Base-by-base conservation (phyloP, 2,329 filamentous ascomycete species). In the Penicillium sp. region DNA sequence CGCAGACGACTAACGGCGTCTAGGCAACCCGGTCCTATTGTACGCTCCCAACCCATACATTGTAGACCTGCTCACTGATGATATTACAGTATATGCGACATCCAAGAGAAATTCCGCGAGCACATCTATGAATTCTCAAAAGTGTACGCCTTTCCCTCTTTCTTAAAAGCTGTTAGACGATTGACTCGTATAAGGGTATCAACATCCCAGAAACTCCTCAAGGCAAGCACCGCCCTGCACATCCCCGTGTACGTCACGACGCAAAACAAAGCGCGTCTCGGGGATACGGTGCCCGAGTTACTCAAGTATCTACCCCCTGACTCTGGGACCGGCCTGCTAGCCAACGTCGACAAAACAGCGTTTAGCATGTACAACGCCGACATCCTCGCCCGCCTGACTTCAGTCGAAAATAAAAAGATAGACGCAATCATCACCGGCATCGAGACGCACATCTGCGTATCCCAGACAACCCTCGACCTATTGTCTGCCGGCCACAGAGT, bases 361-460 rank as follows among this genome's bases (percentile, higher is more conserved):
- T 97, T 97, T 79, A 90, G 86, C 68, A 97, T 97, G 92, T 81
- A 85, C 70, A 84, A 88, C 1, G 88, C 90, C 0, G 79, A 86
- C 40, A 77, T 96, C 45, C 75, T 79, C 24, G 64, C 74, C 6
- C 58, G 38, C 62, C 42, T 46, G 8, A 30, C 28, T 9, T 14
- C 30, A 35, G 16, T 12, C 9, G 35, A 43, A 16, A 42, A 45
- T 1, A 11, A 21, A n/a, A 38, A 42, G 9, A 75, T 83, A 21
- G 82, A 87, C 65, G 82, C 91, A 53, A 87, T 90, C 55, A 84
- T 97, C 61, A 87, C 96, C 16, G 93, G 93, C 38, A 96, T 97
- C 69, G 93, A 97, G 75, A 84, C 85, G 42, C 93, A 97, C 75
- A 94, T 97, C 70, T 97, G 93, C 78, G 86, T 97, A 28, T 92